Percentiles rank a stretch among this genome's conserved stretches.
These are phyloP conservation scores for Saturnispora hagleri DNA, from an alignment of 805 yeast species.

Conservation along the genomic window DNA sequence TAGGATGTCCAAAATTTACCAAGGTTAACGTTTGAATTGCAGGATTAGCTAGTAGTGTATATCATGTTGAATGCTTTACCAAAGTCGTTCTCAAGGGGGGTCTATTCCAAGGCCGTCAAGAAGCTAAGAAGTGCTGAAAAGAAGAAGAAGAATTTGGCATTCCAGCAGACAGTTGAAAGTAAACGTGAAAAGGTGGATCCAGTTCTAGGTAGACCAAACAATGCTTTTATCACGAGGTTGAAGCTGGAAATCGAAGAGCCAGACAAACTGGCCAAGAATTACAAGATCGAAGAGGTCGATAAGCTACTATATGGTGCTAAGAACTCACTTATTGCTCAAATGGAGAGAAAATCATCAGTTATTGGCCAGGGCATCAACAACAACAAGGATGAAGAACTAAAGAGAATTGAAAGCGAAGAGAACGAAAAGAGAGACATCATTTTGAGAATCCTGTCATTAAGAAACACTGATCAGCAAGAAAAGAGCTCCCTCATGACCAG, in stretches of 20 bases:
- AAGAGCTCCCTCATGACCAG: constrained; percentile 46
- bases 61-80: background rate
- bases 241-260: constrained; percentile 60
- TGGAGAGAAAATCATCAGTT: constrained; percentile 10
- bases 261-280: constrained; percentile 50
- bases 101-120: constrained; percentile 12
- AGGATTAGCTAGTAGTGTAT: background rate
- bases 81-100: background rate
- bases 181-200: constrained; percentile 56
- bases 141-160: constrained; percentile 25
- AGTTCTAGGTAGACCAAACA: constrained; percentile 62
- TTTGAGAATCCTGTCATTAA: constrained; percentile 61
- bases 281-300: constrained; percentile 57
- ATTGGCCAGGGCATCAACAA: constrained; percentile 7
- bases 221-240: constrained; percentile 61
- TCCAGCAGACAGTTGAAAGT: constrained; percentile 13
- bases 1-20: background rate
- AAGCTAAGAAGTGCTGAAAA: constrained; percentile 15
- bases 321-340: constrained; percentile 40
- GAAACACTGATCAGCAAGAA: constrained; percentile 57
- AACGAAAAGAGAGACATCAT: constrained; percentile 62
- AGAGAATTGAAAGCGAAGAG: constrained; percentile 26
- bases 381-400: constrained; percentile 9
- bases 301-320: constrained; percentile 72
- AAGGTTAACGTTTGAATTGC: background rate